These are phyloP conservation scores for Ogataea neopini DNA, from an alignment of 805 yeast genomes.

Conservation along the genomic window DNA sequence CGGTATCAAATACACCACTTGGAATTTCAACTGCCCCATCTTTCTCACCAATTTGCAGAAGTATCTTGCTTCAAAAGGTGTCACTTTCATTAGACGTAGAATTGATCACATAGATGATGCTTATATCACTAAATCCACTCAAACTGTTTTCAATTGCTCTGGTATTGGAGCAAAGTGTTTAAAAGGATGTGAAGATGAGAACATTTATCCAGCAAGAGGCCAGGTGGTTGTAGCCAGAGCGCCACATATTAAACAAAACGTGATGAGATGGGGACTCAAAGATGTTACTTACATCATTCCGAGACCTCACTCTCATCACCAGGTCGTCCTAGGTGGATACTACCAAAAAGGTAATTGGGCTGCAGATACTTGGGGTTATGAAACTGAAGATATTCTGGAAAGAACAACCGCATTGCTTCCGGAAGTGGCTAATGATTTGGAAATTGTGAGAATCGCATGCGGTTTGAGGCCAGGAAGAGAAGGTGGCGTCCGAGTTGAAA, in stretches of 20 bases:
- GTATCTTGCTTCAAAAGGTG: constrained; percentile 50
- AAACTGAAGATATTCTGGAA: constrained; percentile 47
- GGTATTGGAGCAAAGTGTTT: constrained; percentile 68
- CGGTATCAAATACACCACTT: constrained; percentile 59
- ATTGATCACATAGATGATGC: constrained; percentile 61
- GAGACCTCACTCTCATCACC: constrained; percentile 64
- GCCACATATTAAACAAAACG: constrained; percentile 63
- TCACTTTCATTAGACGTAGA: constrained; percentile 47
- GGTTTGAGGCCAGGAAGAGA: constrained; percentile 77
- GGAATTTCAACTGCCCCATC: constrained; percentile 73
- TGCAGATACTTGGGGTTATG: constrained; percentile 50
- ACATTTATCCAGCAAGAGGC: constrained; percentile 74
- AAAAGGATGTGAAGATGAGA: constrained; percentile 64
- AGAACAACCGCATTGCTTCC: constrained; percentile 58
- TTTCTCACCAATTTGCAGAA: constrained; percentile 50
- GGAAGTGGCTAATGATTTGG: constrained; percentile 45
- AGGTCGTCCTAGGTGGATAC: constrained; percentile 75
- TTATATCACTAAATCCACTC: constrained; percentile 34
- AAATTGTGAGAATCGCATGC: constrained; percentile 63
- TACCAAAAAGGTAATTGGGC: constrained; percentile 64
- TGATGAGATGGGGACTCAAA: constrained; percentile 59
- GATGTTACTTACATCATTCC: constrained; percentile 71
- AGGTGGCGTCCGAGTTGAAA: constrained; percentile 75
- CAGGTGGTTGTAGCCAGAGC: constrained; percentile 75
- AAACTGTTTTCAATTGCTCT: constrained; percentile 69